Percentiles rank a stretch among this genome's conserved stretches.
Evolutionary conservation across 2,329 filamentous ascomycete species (phyloP).

Genomic region (Chrysoporthe deuterocubensis): DNA sequence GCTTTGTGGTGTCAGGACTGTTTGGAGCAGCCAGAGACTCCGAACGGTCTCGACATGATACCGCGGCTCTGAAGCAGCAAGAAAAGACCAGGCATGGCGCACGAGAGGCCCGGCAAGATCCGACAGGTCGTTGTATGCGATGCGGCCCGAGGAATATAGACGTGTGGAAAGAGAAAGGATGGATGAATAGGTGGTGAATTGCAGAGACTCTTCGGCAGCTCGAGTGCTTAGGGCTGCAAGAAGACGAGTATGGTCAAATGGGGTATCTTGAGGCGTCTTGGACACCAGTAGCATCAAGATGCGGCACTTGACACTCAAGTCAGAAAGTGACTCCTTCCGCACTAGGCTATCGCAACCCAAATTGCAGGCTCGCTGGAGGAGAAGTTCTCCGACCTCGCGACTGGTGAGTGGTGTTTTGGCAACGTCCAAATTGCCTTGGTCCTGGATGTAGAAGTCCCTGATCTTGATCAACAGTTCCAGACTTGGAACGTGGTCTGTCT

Average conservation of each 20-base stretch:
- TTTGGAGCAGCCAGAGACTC: conserved; percentile 84
- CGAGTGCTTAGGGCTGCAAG: conserved; percentile 56
- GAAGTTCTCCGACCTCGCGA: conserved; percentile 60
- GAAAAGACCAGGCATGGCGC: conserved; percentile 74
- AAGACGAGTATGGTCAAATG: conserved; percentile 52
- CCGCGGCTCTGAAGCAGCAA: conserved; percentile 83
- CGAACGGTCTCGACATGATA: conserved; percentile 93
- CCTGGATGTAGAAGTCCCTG: conserved; percentile 68
- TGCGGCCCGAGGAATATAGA: conserved; percentile 57
- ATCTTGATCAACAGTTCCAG: conserved; percentile 64
- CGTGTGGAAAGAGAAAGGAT: conserved; percentile 62
- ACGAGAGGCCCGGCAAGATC: conserved; percentile 71
- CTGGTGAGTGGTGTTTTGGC: conserved; percentile 62
- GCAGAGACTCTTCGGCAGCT: conserved; percentile 45
- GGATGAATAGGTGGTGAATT: conserved; percentile 62
- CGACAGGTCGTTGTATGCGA: conserved; percentile 57
- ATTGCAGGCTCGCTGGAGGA: conserved; percentile 63
- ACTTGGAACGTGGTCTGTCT: conserved; percentile 42
- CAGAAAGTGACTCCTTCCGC: conserved; percentile 44
- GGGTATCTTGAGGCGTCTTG: conserved; percentile 52
- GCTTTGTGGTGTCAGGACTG: conserved; percentile 66
- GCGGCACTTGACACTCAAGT: conserved; percentile 61
- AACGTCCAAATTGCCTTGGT: conserved; percentile 71
- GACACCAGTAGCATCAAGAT: conserved; percentile 62
- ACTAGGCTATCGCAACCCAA: conserved; percentile 54